Evolutionary conservation across 495 filamentous ascomycete species (phyloP), one percentile per base, ranked within the genome.

Genomic region (Parachaetomium inaequale): DNA sequence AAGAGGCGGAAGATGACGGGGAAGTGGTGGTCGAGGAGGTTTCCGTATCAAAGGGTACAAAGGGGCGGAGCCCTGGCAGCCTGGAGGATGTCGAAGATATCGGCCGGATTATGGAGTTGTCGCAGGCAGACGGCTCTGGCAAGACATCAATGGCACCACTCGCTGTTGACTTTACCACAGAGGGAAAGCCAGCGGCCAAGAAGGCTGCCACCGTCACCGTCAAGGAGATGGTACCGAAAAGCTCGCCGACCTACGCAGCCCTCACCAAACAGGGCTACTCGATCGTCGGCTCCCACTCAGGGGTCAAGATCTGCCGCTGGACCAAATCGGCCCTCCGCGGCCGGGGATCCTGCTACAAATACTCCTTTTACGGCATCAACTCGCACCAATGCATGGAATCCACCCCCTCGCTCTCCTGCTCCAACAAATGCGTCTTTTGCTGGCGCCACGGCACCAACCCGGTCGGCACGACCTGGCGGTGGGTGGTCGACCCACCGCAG

Each of bases 351-450:
- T 98, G 93, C 79, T 98, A 98, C 82, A 98, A 98, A 72, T 96
- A 82, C 73, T 92, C 89, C 7, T 96, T 98, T 77, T 98, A 98
- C 74, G 93, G 93, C 63, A 98, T 98, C 70, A 83, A 86, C 59
- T 96, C 93, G 2, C 93, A 98, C 67, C 86, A 94, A 45, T 98
- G 93, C 78, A 98, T 98, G 93, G 93, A 98, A 76, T 90, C 92
- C 4, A 98, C 93, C 0, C 93, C 93, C 0, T 96, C 92, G 1
- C 84, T 98, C 19, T 95, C 91, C 17, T 98, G 93, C 81, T 92
- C 88, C 67, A 98, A 98, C 74, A 98, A 98, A 72, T 98, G 93
- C 75, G 89, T 98, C 70, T 98, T 98, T 77, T 98, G 93, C 81
- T 98, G 93, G 93, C 87, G 93, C 14, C 93, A 97, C 70, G 93